Evolutionary conservation across 441 rosid species (phyloP).

Genomic region (Syzygium malaccense): DNA sequence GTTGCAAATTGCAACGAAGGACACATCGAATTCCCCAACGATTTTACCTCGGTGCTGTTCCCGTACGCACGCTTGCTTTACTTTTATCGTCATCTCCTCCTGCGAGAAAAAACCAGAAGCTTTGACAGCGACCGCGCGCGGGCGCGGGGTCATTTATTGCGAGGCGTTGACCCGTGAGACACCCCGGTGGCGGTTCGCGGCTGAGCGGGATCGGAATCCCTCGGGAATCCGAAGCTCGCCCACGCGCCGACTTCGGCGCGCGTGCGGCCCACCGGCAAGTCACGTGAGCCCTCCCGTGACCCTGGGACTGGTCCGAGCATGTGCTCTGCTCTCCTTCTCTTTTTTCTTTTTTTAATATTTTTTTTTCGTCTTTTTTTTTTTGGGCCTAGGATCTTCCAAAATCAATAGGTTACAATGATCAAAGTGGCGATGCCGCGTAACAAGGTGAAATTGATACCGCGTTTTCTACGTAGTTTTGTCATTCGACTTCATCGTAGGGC

Average conservation of each 20-base stretch:
- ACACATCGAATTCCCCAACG: not conserved
- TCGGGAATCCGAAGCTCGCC: not conserved
- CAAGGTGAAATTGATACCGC: not conserved
- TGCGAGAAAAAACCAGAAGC: not conserved
- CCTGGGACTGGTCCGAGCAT: not conserved
- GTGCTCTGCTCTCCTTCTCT: too few species aligned
- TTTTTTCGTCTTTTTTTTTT: not conserved
- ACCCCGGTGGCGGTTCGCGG: not conserved
- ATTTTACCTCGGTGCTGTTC: not conserved
- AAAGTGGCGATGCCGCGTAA: not conserved
- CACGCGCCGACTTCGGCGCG: not conserved
- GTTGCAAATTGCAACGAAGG: not conserved
- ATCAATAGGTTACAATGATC: not conserved
- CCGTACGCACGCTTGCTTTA: not conserved
- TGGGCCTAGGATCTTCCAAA: not conserved
- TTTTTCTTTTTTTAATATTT: not conserved
- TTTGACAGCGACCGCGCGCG: not conserved
- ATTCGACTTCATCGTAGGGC: too few species aligned
- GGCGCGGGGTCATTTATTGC: not conserved
- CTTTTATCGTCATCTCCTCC: not conserved
- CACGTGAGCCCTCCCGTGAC: not conserved
- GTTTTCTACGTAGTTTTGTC: rapidly evolving
- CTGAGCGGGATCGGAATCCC: not conserved
- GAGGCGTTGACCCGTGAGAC: not conserved
- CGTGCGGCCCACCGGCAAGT: not conserved